Percentiles rank a stretch among this genome's conserved stretches.
phyloP scores from a whole-genome alignment of 257 asterid species.

The Petrea volubilis region DNA sequence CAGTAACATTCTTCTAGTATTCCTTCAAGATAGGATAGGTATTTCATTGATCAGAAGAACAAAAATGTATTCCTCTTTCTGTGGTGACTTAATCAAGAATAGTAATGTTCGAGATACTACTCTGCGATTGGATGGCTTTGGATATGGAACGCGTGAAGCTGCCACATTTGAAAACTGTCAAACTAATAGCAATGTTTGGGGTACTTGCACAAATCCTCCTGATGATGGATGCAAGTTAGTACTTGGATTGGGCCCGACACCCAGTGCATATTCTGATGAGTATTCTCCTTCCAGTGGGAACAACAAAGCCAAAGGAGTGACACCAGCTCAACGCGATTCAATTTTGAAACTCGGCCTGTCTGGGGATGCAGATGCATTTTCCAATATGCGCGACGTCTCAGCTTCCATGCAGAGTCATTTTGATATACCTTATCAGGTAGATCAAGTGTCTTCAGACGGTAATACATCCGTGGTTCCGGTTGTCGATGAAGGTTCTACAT shows the following conservation, averaged over 20 bases:
- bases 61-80: constrained; percentile 41
- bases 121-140: constrained; percentile 71
- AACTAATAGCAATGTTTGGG: constrained; percentile 30
- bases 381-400: constrained; percentile 46
- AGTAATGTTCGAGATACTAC: constrained; percentile 59
- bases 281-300: constrained; percentile 33
- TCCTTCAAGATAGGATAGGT: constrained; percentile 23
- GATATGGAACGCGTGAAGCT: constrained; percentile 50
- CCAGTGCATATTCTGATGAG: constrained; percentile 56
- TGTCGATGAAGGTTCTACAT: constrained; percentile 83
- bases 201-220: constrained; percentile 31
- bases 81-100: constrained; percentile 37
- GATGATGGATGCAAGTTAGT: constrained; percentile 90
- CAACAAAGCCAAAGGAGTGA: constrained; percentile 41
- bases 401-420: constrained; percentile 39
- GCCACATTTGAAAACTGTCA: constrained; percentile 37
- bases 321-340: constrained; percentile 41
- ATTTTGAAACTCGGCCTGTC: constrained; percentile 72
- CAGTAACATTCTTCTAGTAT: constrained; percentile 13
- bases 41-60: constrained; percentile 35
- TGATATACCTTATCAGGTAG: constrained; percentile 35
- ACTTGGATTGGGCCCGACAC: constrained; percentile 90
- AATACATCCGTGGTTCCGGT: constrained; percentile 35
- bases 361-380: constrained; percentile 47
- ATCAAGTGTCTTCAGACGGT: constrained; percentile 36